Evolutionary conservation across 768 basidiomycete species (phyloP).

Genomic region (Termitomyces eurrhizus): DNA sequence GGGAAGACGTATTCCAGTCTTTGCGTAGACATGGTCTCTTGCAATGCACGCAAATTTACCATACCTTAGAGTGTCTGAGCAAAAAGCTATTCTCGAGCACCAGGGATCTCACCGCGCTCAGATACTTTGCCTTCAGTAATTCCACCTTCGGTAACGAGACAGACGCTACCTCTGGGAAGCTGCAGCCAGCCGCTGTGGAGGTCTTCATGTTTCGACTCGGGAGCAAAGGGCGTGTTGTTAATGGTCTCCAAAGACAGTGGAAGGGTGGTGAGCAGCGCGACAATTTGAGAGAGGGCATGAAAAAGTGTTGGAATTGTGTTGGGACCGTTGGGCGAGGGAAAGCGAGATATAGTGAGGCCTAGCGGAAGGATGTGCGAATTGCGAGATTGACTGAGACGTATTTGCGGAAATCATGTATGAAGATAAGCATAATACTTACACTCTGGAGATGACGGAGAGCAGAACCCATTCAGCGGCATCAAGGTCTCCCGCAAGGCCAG

Average conservation of each 20-base stretch:
- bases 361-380: slow-evolving; percentile 64
- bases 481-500: slow-evolving; percentile 64
- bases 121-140: slow-evolving; percentile 65
- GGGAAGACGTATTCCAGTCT: slow-evolving; percentile 74
- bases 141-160: slow-evolving; percentile 63
- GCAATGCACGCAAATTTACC: slow-evolving; percentile 57
- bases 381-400: slow-evolving; percentile 54
- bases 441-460: slow-evolving; percentile 52
- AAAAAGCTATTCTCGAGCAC: neutral
- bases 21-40: slow-evolving; percentile 61
- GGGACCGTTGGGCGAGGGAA: slow-evolving; percentile 37
- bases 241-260: slow-evolving; percentile 61
- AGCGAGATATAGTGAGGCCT: slow-evolving; percentile 58
- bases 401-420: neutral
- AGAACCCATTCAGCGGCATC: slow-evolving; percentile 76
- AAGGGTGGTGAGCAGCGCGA: slow-evolving; percentile 52
- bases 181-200: slow-evolving; percentile 74
- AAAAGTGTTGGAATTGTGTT: slow-evolving; percentile 43
- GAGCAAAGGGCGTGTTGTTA: slow-evolving; percentile 55
- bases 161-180: slow-evolving; percentile 54
- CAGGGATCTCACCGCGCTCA: slow-evolving; percentile 43
- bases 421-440: slow-evolving; percentile 42
- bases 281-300: slow-evolving; percentile 50
- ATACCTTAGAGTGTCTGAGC: slow-evolving; percentile 38
- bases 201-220: slow-evolving; percentile 68